A percentile compares a stretch with the other conserved stretches of the same genome.
Evolutionary conservation across 345 rosid species (phyloP).

Genomic region (Clausena lansium): DNA sequence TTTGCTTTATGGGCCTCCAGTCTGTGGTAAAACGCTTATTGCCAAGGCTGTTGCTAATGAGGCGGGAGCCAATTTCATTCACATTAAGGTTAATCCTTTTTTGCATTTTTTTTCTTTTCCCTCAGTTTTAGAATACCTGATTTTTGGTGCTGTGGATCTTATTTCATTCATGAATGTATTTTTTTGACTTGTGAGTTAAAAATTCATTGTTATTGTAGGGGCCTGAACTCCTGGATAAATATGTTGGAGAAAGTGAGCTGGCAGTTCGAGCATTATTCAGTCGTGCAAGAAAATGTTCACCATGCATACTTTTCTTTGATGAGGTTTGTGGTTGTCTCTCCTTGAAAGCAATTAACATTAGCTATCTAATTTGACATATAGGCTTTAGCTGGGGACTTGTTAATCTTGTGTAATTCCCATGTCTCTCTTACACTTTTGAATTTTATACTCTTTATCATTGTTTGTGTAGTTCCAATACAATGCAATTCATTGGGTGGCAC

Average conservation of each 20-base stretch:
- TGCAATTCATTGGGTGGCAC: background rate
- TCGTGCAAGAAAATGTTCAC: conserved; percentile 85
- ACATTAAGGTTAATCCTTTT: conserved; percentile 60
- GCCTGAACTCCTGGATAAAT: conserved; percentile 86
- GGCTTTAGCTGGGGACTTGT: background rate
- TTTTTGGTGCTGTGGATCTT: background rate
- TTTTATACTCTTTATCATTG: background rate
- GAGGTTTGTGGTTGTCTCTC: conserved; percentile 53
- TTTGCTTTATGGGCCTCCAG: conserved; percentile 97
- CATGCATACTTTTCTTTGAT: conserved; percentile 90
- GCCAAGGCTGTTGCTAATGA: conserved; percentile 98
- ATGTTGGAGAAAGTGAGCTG: conserved; percentile 96
- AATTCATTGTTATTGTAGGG: conserved; percentile 43
- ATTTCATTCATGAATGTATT: background rate
- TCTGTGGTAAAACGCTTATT: conserved; percentile 95
- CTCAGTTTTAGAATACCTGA: background rate
- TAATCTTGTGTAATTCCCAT: background rate
- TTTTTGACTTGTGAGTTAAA: background rate
- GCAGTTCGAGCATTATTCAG: conserved; percentile 77
- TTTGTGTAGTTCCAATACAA: background rate
- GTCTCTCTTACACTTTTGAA: background rate
- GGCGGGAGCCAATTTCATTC: conserved; percentile 95
- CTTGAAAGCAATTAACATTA: background rate
- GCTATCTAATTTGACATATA: background rate
- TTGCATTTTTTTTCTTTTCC: background rate